Conservation (phyloP, 306 rosid genomes). For the Trichosanthes cucumerina region DNA sequence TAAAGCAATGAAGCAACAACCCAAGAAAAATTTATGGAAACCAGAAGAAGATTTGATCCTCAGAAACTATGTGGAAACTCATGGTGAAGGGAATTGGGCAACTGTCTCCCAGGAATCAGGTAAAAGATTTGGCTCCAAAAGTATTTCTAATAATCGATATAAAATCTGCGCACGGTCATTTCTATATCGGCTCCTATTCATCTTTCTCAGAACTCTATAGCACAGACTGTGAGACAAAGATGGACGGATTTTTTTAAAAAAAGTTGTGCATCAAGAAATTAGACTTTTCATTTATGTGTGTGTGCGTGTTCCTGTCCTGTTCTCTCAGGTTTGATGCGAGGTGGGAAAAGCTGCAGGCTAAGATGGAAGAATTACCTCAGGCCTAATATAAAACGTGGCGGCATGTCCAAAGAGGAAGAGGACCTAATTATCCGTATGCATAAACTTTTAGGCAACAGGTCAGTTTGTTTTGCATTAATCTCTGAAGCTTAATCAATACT, state of each 20-base stretch:
- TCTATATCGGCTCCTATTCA: neutral
- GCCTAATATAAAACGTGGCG: conserved; percentile 57
- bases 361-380: conserved; percentile 66
- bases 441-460: conserved; percentile 65
- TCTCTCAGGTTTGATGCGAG: conserved; percentile 37
- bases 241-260: neutral
- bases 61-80: conserved; percentile 45
- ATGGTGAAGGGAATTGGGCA: conserved; percentile 68
- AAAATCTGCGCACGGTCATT: neutral
- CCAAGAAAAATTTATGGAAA: conserved; percentile 52
- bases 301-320: neutral
- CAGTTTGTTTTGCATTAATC: neutral
- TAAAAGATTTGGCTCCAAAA: neutral
- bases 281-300: neutral
- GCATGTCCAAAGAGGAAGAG: conserved; percentile 55
- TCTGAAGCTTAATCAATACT: neutral
- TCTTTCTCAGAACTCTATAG: conserved; percentile 1
- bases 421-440: conserved; percentile 64
- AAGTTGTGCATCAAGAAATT: neutral
- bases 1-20: conserved; percentile 25
- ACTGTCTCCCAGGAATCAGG: conserved; percentile 48
- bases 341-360: conserved; percentile 65
- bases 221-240: neutral
- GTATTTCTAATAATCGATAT: neutral
- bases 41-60: conserved; percentile 58